Percentiles rank a stretch among this genome's conserved stretches.
phyloP scores from a whole-genome alignment of 2,329 filamentous ascomycete genomes.

The Diaporthe aspalathi region DNA sequence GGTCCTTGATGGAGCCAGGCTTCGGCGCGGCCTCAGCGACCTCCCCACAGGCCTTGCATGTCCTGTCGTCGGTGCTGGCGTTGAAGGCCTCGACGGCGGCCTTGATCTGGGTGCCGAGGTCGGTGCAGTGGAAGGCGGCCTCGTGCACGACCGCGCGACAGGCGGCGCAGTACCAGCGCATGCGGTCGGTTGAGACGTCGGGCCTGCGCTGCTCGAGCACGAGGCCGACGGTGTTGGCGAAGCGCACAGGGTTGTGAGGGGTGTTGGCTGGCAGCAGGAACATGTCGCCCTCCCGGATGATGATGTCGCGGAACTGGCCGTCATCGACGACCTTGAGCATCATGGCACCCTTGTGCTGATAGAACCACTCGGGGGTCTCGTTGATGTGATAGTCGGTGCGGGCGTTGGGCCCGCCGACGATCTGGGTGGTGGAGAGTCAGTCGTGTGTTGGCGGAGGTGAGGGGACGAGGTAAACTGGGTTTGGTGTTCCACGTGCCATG shows the following conservation, averaged over 20 bases:
- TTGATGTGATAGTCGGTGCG: slow-evolving; percentile 99
- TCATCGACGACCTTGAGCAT: slow-evolving; percentile 89
- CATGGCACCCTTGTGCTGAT: slow-evolving; percentile 94
- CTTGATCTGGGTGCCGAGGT: slow-evolving; percentile 96
- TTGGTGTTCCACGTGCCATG: slow-evolving; percentile 66
- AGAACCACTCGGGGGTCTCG: slow-evolving; percentile 96
- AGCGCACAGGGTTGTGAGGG: slow-evolving; percentile 96
- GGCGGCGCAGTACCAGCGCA: slow-evolving; percentile 89
- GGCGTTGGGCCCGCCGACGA: slow-evolving; percentile 95
- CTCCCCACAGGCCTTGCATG: slow-evolving; percentile 80
- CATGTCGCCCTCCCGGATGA: slow-evolving; percentile 93
- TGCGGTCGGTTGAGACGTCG: slow-evolving; percentile 74
- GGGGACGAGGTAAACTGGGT: background rate
- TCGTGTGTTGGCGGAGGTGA: background rate
- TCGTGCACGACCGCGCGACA: slow-evolving; percentile 85
- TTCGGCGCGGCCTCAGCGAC: slow-evolving; percentile 78
- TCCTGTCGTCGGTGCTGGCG: slow-evolving; percentile 73
- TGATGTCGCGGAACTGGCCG: slow-evolving; percentile 79
- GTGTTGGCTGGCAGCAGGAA: slow-evolving; percentile 93
- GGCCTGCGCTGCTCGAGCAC: slow-evolving; percentile 90
- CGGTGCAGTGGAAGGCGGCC: slow-evolving; percentile 85
- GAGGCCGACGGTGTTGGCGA: slow-evolving; percentile 92
- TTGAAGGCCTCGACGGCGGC: slow-evolving; percentile 86
- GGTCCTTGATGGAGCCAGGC: slow-evolving; percentile 68
- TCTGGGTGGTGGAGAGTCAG: slow-evolving; percentile 56